Conservation (phyloP, 805 yeast species). For the Spathaspora arborariae region DNA sequence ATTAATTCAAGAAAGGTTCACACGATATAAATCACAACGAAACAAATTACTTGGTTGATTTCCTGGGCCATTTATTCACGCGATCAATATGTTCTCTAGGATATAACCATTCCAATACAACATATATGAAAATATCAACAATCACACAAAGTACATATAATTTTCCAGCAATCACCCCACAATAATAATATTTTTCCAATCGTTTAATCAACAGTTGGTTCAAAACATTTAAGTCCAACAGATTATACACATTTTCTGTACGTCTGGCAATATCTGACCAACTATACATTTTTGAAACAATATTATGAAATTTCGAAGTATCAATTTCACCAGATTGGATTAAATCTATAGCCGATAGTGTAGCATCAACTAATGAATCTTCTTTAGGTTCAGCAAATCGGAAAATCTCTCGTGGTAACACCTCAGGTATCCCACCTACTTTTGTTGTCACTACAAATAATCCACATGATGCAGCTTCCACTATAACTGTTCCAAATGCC, state of each 20-base stretch:
- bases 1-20: constrained; percentile 14
- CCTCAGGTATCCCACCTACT: constrained; percentile 98
- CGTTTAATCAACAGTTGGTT: constrained; percentile 56
- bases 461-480: constrained; percentile 97
- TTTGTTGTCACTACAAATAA: constrained; percentile 87
- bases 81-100: constrained; percentile 70
- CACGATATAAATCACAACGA: constrained; percentile 2
- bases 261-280: constrained; percentile 88
- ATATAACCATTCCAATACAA: constrained; percentile 62
- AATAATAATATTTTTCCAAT: constrained; percentile 58
- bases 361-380: constrained; percentile 69
- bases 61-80: constrained; percentile 76
- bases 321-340: constrained; percentile 59
- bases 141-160: constrained; percentile 76
- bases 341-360: constrained; percentile 63
- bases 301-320: constrained; percentile 72
- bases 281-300: constrained; percentile 78
- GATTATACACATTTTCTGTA: constrained; percentile 77
- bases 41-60: constrained; percentile 2
- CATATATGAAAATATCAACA: constrained; percentile 67
- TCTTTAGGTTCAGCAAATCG: constrained; percentile 87
- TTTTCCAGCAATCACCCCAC: constrained; percentile 84
- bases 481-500: constrained; percentile 95
- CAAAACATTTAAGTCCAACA: constrained; percentile 35
- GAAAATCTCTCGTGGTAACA: constrained; percentile 89